phyloP scores from a whole-genome alignment of 1,139 yeast genomes.

The Candida sojae region DNA sequence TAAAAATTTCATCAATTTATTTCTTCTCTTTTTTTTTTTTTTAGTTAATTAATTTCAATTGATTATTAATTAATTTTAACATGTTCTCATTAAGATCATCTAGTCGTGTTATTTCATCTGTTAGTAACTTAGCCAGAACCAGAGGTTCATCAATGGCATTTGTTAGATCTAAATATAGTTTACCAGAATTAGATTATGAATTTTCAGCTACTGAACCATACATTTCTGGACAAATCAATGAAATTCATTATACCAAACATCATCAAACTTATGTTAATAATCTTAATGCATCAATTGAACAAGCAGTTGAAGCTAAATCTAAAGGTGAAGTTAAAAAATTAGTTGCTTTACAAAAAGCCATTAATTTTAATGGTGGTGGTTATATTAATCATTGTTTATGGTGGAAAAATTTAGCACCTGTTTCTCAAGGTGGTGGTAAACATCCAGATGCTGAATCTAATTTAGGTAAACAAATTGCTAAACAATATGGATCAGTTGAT shows the following conservation, averaged over 20 bases:
- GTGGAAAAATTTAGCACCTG: conserved; percentile 92
- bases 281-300: conserved; percentile 80
- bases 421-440: conserved; percentile 81
- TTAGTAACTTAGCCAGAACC: conserved; percentile 16
- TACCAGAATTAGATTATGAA: conserved; percentile 88
- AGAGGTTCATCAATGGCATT: conserved; percentile 23
- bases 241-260: conserved; percentile 74
- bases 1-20: background rate
- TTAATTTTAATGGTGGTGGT: conserved; percentile 97
- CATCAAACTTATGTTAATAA: conserved; percentile 94
- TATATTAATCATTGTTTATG: conserved; percentile 82
- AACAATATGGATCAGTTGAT: conserved; percentile 79
- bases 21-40: background rate
- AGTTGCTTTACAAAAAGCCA: conserved; percentile 72
- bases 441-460: conserved; percentile 61
- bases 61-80: background rate
- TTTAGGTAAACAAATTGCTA: conserved; percentile 61
- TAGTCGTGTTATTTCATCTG: conserved; percentile 15
- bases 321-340: conserved; percentile 67
- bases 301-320: conserved; percentile 68
- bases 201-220: conserved; percentile 88
- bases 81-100: conserved; percentile 22
- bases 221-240: conserved; percentile 88
- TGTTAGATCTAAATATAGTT: conserved; percentile 64
- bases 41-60: too few species aligned